A percentile compares a stretch with the other conserved stretches of the same genome.
Evolutionary conservation across 345 rosid genomes (phyloP).

Genomic region (Erodium maritimum): DNA sequence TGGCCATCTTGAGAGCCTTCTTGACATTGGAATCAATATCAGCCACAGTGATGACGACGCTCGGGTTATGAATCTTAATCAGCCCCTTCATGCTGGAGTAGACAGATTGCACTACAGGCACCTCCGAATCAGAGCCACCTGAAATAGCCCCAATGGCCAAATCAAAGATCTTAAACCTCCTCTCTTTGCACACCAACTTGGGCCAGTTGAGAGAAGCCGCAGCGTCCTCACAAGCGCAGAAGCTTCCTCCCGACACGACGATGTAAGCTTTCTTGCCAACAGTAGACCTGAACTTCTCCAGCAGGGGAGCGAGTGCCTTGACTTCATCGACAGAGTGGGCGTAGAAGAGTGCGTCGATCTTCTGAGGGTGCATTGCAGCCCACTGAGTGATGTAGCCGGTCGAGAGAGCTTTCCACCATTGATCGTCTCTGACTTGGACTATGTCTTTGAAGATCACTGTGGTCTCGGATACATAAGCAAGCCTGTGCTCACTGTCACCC

Average conservation of each 20-base stretch:
- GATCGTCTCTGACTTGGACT: conserved; percentile 87
- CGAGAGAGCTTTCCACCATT: conserved; percentile 91
- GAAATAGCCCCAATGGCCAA: conserved; percentile 53
- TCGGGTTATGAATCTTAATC: conserved; percentile 84
- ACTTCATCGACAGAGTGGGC: conserved; percentile 82
- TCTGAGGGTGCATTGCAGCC: conserved; percentile 96
- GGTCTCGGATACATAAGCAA: conserved; percentile 90
- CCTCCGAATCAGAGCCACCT: conserved; percentile 68
- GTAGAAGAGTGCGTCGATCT: conserved; percentile 80
- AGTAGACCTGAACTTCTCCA: conserved; percentile 71
- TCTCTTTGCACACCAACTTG: conserved; percentile 56
- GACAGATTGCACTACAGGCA: conserved; percentile 72
- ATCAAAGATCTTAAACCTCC: conserved; percentile 87
- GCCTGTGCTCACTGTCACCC: conserved; percentile 97
- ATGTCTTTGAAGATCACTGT: conserved; percentile 91
- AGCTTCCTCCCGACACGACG: conserved; percentile 64
- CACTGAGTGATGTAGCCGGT: conserved; percentile 88
- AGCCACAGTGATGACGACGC: conserved; percentile 69
- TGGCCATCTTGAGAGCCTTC: conserved; percentile 88
- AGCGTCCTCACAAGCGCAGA: conserved; percentile 82
- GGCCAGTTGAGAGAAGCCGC: conserved; percentile 72
- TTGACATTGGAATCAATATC: conserved; percentile 62
- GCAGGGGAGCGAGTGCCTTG: conserved; percentile 54
- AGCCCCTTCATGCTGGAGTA: conserved; percentile 90
- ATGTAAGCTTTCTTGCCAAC: conserved; percentile 87